Evolutionary conservation across 2,329 filamentous ascomycete genomes (phyloP), one percentile per base, ranked within the genome.

Genomic region (Blastomyces emzantsi): DNA sequence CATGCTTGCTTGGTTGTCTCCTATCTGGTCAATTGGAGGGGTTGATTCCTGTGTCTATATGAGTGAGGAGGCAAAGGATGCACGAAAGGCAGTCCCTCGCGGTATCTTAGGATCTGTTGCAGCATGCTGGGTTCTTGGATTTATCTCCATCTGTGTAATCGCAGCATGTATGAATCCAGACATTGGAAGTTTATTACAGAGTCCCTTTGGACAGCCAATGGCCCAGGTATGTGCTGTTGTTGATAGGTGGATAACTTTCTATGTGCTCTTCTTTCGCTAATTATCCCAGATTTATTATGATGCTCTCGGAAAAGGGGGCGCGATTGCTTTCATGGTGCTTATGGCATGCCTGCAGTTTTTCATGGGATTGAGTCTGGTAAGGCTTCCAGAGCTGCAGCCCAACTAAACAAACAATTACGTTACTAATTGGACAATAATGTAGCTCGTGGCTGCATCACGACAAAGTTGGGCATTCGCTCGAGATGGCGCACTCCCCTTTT

Each of bases 391-490:
- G 3, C 65, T 66, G 36, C n/a, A n/a, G 6, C 11, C 54, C 33
- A n/a, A 47, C 45, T 11, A 33, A 55, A 55, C 19, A 33, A 33
- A 33, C 33, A 33, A 33, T 33, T 33, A 33, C 33, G 33, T 33
- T 33, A 33, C 63, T 33, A 41, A 65, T 4, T 33, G 33, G 33
- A 33, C 39, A 41, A 28, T 41, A 3, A 1, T 17, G 6, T 69
- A 78, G 73, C 73, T 84, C 2, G 80, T 86, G 3, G 85, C 85
- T 1, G 82, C 81, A 3, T 85, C 82, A 6, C 79, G 85, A 6
- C 85, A 87, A 72, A 79, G 78, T 39, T 87, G 85, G 85, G 85
- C 85, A 0, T 87, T 87, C 70, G 83, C 82, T 11, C 80, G 85
- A 30, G 85, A 87, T 68, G 84, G 83, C 1, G 85, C 84, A 1